phyloP scores from a whole-genome alignment of 1,284 basidiomycete species.

The Apiotrichum sp. region DNA sequence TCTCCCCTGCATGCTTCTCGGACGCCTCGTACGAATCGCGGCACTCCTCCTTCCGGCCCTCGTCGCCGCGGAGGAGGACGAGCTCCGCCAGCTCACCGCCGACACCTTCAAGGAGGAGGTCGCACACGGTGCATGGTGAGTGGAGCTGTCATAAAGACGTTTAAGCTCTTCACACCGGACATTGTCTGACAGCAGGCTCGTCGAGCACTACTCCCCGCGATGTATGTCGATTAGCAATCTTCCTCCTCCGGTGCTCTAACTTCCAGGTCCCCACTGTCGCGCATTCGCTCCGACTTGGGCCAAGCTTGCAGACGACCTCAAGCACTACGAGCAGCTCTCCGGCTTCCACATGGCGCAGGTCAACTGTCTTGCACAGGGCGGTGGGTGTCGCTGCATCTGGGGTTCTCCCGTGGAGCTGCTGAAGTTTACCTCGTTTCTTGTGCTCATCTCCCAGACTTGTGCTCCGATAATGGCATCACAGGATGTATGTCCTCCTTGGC shows the following conservation, averaged over 20 bases:
- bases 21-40: background rate
- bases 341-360: conserved; percentile 74
- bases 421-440: no score
- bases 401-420: background rate
- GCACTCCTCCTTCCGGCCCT: background rate
- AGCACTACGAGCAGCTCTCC: conserved; percentile 52
- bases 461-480: conserved; percentile 60
- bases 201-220: conserved; percentile 47
- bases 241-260: background rate
- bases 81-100: conserved; percentile 53
- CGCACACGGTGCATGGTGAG: conserved; percentile 62
- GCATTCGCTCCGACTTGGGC: conserved; percentile 70
- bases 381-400: conserved; percentile 50
- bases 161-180: no score
- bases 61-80: background rate
- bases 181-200: conserved; percentile 34
- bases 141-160: background rate
- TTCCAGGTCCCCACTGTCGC: conserved; percentile 42
- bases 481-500: conserved; percentile 50
- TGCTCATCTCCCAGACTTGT: conserved; percentile 58
- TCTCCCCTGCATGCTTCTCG: background rate
- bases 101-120: conserved; percentile 60
- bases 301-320: conserved; percentile 57
- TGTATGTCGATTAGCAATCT: conserved; percentile 26
- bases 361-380: conserved; percentile 75